A percentile compares a stretch with the other conserved stretches of the same genome.
phyloP scores from a whole-genome alignment of 2,329 filamentous ascomycete species.

The Daldinia sp. region DNA sequence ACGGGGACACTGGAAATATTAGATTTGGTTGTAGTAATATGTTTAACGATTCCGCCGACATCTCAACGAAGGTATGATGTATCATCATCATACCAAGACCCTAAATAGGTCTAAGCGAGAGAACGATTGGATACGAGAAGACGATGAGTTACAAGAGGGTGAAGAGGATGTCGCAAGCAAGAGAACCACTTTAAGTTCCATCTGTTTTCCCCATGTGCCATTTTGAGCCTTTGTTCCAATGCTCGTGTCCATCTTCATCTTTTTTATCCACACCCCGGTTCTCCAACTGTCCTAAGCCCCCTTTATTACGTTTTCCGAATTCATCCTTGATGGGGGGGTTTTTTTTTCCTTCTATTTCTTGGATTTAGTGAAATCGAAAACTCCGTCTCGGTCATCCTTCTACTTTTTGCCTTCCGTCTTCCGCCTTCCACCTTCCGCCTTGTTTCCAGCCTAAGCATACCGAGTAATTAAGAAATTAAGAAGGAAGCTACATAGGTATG shows the following conservation, averaged over 20 bases:
- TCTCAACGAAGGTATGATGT: conserved; percentile 20
- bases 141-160: neutral
- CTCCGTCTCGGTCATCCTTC: conserved; percentile 29
- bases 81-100: conserved; percentile 26
- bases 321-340: conserved; percentile 14
- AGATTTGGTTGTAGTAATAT: conserved; percentile 12
- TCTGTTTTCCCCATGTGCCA: conserved; percentile 4
- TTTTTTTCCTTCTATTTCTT: neutral
- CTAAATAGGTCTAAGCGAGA: conserved; percentile 29
- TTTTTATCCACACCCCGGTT: conserved; percentile 22
- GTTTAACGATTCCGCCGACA: conserved; percentile 24
- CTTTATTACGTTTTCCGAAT: conserved; percentile 35
- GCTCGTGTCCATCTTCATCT: conserved; percentile 22
- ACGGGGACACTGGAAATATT: conserved; percentile 14
- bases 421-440: conserved; percentile 20
- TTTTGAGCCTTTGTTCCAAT: neutral
- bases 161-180: conserved; percentile 17
- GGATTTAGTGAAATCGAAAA: conserved; percentile 22
- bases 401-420: conserved; percentile 11
- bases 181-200: conserved; percentile 5
- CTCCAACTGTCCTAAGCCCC: conserved; percentile 14
- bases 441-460: conserved; percentile 19
- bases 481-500: neutral
- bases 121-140: conserved; percentile 28
- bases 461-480: conserved; percentile 18